Base-by-base conservation (phyloP, 371 early-diverging fungal species). In the Dipsacomyces acuminosporus region DNA sequence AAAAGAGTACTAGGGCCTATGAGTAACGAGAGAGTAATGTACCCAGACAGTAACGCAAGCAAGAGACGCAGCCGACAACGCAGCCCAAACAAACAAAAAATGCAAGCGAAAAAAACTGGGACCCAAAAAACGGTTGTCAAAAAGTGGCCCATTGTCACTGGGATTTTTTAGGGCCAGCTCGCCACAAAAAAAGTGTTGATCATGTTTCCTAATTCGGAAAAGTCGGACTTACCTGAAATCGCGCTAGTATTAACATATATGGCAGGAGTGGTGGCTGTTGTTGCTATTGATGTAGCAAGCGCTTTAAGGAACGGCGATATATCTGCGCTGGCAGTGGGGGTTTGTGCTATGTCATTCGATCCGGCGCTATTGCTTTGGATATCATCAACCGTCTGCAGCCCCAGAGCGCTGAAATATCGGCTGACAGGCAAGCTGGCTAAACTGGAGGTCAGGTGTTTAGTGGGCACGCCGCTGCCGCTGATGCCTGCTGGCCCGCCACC, bases 191-290 rank as follows among this genome's bases (percentile, higher is more conserved):
- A n/a, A n/a, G n/a, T n/a, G n/a, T n/a, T n/a, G n/a, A n/a, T n/a
- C n/a, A n/a, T n/a, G n/a, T n/a, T n/a, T n/a, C n/a, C n/a, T n/a
- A n/a, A n/a, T n/a, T n/a, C n/a, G n/a, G n/a, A n/a, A n/a, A n/a
- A n/a, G n/a, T n/a, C n/a, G n/a, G n/a, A n/a, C 36, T 64, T 58
- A 64, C 64, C 54, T 49, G 15, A n/a, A 13, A 46, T 22, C 18
- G 47, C 26, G 18, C 58, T 49, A 24, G 46, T 8, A n/a, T 41
- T 52, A 19, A 66, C 62, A 50, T 61, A 66, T 21, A 66, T 46
- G 17, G 67, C 67, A 1, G 67, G 67, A 1, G 67, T 61, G 15
- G 67, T 66, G 15, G 54, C 44, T 15, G 51, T 61, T 1, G 67
- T 61, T 9, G 61, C 54, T n/a, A 66, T 51, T 2, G 62, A 57